These are phyloP conservation scores for Verbascum thapsus DNA, from an alignment of 257 asterid genomes.

Conservation along the genomic window DNA sequence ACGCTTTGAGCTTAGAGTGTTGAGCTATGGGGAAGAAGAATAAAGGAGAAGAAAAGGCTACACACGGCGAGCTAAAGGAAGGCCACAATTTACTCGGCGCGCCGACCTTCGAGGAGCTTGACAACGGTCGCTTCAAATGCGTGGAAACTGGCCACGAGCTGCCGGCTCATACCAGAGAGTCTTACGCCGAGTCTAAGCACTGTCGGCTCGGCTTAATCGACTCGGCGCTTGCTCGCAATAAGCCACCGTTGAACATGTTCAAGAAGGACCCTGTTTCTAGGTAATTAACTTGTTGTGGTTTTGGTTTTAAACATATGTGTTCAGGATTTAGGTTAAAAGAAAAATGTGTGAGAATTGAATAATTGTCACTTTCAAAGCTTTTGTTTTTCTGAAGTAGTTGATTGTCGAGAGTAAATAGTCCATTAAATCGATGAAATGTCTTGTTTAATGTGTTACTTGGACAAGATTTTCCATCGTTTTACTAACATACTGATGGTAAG, in stretches of 20 bases:
- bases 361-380: background rate
- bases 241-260: slow-evolving; percentile 93
- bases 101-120: slow-evolving; percentile 68
- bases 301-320: background rate
- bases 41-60: slow-evolving; percentile 43
- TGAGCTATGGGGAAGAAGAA: slow-evolving; percentile 73
- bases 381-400: background rate
- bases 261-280: slow-evolving; percentile 68
- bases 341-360: background rate
- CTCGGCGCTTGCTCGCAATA: slow-evolving; percentile 57
- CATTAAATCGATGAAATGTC: too few relatives aligned
- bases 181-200: slow-evolving; percentile 80
- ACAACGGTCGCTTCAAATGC: slow-evolving; percentile 81
- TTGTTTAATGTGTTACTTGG: too few relatives aligned
- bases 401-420: too few relatives aligned
- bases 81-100: slow-evolving; percentile 71
- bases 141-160: slow-evolving; percentile 94
- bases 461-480: background rate
- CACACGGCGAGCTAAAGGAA: slow-evolving; percentile 45
- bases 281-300: too few relatives aligned
- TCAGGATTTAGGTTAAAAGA: slow-evolving; percentile 8
- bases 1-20: background rate
- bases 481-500: background rate
- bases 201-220: slow-evolving; percentile 91
- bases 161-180: slow-evolving; percentile 67